These are phyloP conservation scores for Candida maris DNA, from an alignment of 805 yeast genomes.

Conservation along the genomic window DNA sequence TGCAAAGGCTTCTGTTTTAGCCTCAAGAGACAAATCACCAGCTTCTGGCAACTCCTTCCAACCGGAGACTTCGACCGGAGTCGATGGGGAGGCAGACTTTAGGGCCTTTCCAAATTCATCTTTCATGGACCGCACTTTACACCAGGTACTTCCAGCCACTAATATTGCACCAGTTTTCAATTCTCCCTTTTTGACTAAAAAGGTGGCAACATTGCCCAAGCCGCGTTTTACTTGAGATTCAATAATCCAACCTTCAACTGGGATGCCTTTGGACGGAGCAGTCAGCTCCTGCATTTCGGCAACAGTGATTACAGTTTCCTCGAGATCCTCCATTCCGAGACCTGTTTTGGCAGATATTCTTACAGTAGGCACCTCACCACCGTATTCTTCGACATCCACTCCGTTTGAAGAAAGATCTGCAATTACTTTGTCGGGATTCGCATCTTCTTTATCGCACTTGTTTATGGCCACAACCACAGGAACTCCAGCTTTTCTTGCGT, in stretches of 20 bases:
- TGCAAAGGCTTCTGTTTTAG: conserved; percentile 68
- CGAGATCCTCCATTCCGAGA: conserved; percentile 81
- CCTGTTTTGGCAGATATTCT: conserved; percentile 89
- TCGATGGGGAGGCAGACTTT: conserved; percentile 73
- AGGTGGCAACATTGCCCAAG: conserved; percentile 81
- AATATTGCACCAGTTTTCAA: conserved; percentile 66
- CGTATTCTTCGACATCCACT: conserved; percentile 85
- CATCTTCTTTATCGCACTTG: conserved; percentile 80
- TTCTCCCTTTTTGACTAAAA: conserved; percentile 76
- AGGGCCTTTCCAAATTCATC: conserved; percentile 68
- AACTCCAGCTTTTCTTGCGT: conserved; percentile 77
- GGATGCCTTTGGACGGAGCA: conserved; percentile 50
- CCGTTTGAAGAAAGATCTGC: conserved; percentile 74
- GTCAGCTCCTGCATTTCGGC: conserved; percentile 80
- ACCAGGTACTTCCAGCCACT: conserved; percentile 83
- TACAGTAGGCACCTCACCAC: conserved; percentile 92
- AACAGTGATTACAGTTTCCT: conserved; percentile 81
- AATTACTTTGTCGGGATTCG: conserved; percentile 70
- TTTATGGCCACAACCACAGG: conserved; percentile 89
- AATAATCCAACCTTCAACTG: conserved; percentile 81
- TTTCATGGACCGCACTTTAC: conserved; percentile 74
- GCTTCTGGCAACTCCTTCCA: conserved; percentile 94
- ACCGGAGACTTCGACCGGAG: conserved; percentile 87
- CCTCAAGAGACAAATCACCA: conserved; percentile 80
- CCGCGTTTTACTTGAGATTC: conserved; percentile 83